Evolutionary conservation across 2,329 filamentous ascomycete species (phyloP).

Genomic region (Monilinia fructicola): DNA sequence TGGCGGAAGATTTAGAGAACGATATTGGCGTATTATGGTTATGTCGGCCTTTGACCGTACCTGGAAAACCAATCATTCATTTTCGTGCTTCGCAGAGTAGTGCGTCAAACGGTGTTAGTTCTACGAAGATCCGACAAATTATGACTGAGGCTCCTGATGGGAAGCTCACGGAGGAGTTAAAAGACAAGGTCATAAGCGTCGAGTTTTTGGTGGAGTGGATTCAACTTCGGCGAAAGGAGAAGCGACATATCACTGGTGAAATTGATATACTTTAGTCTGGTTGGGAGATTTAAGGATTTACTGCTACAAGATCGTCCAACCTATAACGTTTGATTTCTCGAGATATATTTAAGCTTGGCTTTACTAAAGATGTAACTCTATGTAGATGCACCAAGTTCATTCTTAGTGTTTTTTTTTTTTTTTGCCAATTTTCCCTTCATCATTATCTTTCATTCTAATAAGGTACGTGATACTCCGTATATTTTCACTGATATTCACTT

Average conservation of each 20-base stretch:
- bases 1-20: no score
- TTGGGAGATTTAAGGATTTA: no score
- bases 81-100: constrained; percentile 1
- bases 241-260: not conserved
- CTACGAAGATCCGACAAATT: constrained; percentile 9
- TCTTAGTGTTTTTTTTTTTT: no score
- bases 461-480: no score
- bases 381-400: no score
- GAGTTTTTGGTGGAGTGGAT: not conserved
- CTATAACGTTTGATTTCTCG: no score
- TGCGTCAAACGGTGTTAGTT: constrained; percentile 8
- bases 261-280: not conserved
- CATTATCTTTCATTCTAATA: no score
- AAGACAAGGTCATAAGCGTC: constrained; percentile 4
- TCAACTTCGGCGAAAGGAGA: not conserved
- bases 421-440: no score
- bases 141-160: not conserved
- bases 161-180: constrained; percentile 2
- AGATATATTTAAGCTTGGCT: no score
- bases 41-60: not conserved
- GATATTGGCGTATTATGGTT: not conserved
- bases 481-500: no score
- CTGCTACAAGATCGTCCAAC: no score
- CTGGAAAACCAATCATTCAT: not conserved
- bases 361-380: no score